These are phyloP conservation scores for Fusarium domesticum DNA, from an alignment of 2,329 filamentous ascomycete genomes.

Conservation along the genomic window DNA sequence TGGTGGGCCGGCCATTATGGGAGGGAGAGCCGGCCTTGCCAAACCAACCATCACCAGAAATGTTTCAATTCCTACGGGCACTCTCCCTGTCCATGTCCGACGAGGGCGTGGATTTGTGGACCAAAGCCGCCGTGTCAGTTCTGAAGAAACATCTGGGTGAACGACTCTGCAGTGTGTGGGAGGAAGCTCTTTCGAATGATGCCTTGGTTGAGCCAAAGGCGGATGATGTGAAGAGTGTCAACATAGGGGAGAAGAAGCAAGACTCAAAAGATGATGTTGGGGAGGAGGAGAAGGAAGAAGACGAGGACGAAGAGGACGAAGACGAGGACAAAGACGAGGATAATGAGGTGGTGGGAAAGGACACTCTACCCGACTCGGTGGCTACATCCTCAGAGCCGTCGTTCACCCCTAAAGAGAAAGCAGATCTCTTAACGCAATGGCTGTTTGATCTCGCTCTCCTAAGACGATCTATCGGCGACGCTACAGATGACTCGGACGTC, in stretches of 20 bases:
- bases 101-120: slow-evolving; percentile 79
- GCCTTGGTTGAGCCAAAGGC: slow-evolving; percentile 18
- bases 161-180: slow-evolving; percentile 51
- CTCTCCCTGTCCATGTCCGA: slow-evolving; percentile 66
- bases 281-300: slow-evolving; percentile 3
- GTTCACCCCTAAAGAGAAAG: slow-evolving; percentile 28
- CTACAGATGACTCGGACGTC: slow-evolving; percentile 21
- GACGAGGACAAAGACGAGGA: slow-evolving; percentile 10
- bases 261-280: slow-evolving; percentile 5
- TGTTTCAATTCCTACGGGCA: slow-evolving; percentile 68
- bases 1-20: slow-evolving; percentile 70
- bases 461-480: slow-evolving; percentile 42
- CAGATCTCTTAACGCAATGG: slow-evolving; percentile 57
- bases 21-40: slow-evolving; percentile 74
- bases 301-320: slow-evolving; percentile 13
- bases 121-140: slow-evolving; percentile 57
- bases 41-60: slow-evolving; percentile 69
- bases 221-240: slow-evolving; percentile 12
- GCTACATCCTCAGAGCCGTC: slow-evolving; percentile 1
- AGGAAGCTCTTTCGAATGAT: slow-evolving; percentile 37
- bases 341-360: slow-evolving; percentile 8
- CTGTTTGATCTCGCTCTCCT: slow-evolving; percentile 58
- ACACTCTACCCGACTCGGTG: background rate
- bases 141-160: slow-evolving; percentile 59
- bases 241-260: background rate